Evolutionary conservation across 2,329 filamentous ascomycete species (phyloP), one percentile per base, ranked within the genome.

Genomic region (Penicillium capsulatum): DNA sequence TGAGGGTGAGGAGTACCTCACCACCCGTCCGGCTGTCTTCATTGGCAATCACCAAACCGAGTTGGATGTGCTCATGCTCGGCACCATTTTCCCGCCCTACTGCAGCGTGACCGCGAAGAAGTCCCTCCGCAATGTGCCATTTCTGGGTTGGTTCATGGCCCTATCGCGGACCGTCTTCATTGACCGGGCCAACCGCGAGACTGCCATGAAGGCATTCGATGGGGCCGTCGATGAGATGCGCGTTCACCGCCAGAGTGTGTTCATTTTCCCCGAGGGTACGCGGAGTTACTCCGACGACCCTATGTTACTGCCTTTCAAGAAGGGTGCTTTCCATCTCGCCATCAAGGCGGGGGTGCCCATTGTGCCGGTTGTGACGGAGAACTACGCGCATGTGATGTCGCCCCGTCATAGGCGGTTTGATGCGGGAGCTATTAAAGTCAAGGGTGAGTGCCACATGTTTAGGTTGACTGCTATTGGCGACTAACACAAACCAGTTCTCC

Each of bases 21-120:
- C 70, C 32, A 81, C 73, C 7, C 79, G 91, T 36, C 92, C 92
- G 1, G 90, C 87, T 41, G 85, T 98, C 41, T 90, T 98, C 59
- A 75, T 98, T 53, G 86, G 85, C 28, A 97, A 97, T 68, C 92
- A 98, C 70, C 92, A 98, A 75, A 88, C 86, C 15, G 92, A 97
- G 70, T 79, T 98, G 52, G 92, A 98, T 61, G 86, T 98, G 28
- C 76, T 95, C 44, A 85, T 96, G 80, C 77, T 98, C 17, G 92
- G 89, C 47, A 73, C 76, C 66, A 80, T 95, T 58, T 97, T 96
- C 69, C 92, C 92, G 33, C 82, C 80, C 57, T 89, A 94, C 74
- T 94, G 86, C 73, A 89, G 83, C 58, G 85, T 98, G 44, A 96
- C 91, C 16, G 90, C 91, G 32, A 98, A 98, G 76, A 82, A 82